Conservation (phyloP, 352 stramenopile species). For the Phytopythium helicoides region DNA sequence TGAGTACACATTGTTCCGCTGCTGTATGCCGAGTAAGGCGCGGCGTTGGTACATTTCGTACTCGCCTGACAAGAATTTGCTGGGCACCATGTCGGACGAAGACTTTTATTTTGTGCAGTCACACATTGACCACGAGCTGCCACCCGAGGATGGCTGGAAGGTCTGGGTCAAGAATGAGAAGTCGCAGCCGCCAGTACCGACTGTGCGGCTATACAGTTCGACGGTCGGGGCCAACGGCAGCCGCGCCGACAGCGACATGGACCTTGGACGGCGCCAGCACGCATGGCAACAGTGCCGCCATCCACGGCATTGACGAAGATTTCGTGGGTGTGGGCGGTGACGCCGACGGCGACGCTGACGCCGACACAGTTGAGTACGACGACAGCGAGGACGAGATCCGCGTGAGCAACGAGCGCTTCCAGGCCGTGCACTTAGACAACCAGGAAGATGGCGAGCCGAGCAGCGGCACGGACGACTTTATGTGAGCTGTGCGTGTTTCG, state of each 20-base stretch:
- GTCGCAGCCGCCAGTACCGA: conserved; percentile 53
- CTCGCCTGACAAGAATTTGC: conserved; percentile 85
- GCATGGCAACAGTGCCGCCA: background rate
- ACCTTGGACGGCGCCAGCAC: conserved; percentile 1
- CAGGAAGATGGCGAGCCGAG: conserved; percentile 62
- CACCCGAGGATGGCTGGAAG: conserved; percentile 79
- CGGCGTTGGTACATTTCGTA: conserved; percentile 99
- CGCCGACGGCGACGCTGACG: conserved; percentile 63
- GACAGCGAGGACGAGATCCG: conserved; percentile 90
- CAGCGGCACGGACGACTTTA: conserved; percentile 75
- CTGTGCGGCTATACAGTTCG: conserved; percentile 66
- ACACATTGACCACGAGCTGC: conserved; percentile 76
- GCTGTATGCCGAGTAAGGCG: conserved; percentile 96
- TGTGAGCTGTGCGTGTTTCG: conserved; percentile 32
- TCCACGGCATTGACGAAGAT: conserved; percentile 10
- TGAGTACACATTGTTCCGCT: conserved; percentile 96
- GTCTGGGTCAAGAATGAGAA: conserved; percentile 89
- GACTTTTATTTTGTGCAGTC: conserved; percentile 87
- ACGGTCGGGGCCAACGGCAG: conserved; percentile 43
- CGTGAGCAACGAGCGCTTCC: conserved; percentile 89
- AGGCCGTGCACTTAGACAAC: conserved; percentile 84
- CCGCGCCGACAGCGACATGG: conserved; percentile 66
- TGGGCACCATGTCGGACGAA: conserved; percentile 84
- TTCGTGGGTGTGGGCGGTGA: conserved; percentile 27
- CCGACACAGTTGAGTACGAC: conserved; percentile 86